A percentile compares a stretch with the other conserved stretches of the same genome.
Conservation (phyloP, 768 basidiomycete genomes). For the Leccinum truebloodii region DNA sequence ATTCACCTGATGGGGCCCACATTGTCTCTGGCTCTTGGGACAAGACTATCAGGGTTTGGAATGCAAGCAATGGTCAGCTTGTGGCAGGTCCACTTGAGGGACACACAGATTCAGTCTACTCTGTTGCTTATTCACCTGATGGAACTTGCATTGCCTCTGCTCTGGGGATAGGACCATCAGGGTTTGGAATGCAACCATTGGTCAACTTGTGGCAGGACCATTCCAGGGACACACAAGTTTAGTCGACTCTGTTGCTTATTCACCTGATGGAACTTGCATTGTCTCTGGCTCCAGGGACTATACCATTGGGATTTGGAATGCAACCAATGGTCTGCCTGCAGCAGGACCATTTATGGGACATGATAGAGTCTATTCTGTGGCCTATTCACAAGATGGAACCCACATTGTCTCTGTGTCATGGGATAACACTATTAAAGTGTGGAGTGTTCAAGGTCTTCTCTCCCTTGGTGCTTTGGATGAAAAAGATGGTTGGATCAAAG, state of each 20-base stretch:
- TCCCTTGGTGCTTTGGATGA: too few species aligned
- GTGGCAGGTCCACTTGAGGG: background rate
- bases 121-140: background rate
- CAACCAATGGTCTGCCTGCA: background rate
- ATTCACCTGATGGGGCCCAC: too few species aligned
- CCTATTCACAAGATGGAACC: too few species aligned
- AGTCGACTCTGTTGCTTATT: background rate
- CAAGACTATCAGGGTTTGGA: background rate
- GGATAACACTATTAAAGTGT: too few species aligned
- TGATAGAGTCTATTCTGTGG: too few species aligned
- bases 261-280: background rate
- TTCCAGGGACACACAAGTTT: background rate
- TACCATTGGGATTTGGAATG: background rate
- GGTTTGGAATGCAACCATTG: background rate
- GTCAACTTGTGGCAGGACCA: background rate
- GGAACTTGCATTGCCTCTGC: background rate
- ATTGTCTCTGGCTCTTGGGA: background rate
- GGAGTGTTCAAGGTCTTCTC: too few species aligned
- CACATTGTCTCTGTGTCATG: too few species aligned
- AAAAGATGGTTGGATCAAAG: too few species aligned
- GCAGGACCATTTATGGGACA: background rate
- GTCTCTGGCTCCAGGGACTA: background rate
- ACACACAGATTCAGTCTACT: background rate
- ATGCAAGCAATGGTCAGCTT: background rate
- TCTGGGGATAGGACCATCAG: background rate